Evolutionary conservation across 1,139 yeast genomes (phyloP), one percentile per base, ranked within the genome.

Genomic region (Arxiozyma telluris): DNA sequence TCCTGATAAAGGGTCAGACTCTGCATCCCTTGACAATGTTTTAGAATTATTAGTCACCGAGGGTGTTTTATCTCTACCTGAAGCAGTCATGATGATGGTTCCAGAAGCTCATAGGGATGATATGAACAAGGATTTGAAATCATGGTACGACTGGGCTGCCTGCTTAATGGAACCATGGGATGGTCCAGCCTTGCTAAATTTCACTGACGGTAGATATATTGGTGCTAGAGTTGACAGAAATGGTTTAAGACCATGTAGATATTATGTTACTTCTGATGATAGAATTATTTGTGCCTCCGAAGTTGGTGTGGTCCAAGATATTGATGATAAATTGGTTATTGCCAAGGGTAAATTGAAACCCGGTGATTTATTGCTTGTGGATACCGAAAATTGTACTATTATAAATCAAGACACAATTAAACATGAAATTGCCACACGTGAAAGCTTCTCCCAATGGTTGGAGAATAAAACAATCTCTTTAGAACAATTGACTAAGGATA

Each of bases 101-200:
- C 98, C 98, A 45, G 98, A 93, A 73, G 98, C 98, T 91, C 97
- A 95, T 97, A 91, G 71, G 27, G 87, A 87, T 69, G 93, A 90
- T 72, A 90, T 91, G 84, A 96, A 91, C 70, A 89, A 96, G 54
- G 84, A 86, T 69, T 87, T 90, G 75, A 83, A 80, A 66, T 97
- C 98, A 0, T 93, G 94, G 72, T 93, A 91, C 73, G 98, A 93
- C 73, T 93, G 98, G 98, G 98, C 98, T 50, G 96, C 98, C 20
- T 90, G 97, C 74, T 76, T 91, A 63, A 93, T 93, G 97, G 98
- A 93, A 75, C 98, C 98, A 22, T 93, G 98, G 98, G 98, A 93
- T 74, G 98, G 98, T 62, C 98, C 98, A 42, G 98, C 98, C 45
- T 77, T 93, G 64, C 88, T 93, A 76, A 90, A 96, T 41, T 93